Conservation (phyloP, 2,329 filamentous ascomycete species). For the Penicillium crustosum region DNA sequence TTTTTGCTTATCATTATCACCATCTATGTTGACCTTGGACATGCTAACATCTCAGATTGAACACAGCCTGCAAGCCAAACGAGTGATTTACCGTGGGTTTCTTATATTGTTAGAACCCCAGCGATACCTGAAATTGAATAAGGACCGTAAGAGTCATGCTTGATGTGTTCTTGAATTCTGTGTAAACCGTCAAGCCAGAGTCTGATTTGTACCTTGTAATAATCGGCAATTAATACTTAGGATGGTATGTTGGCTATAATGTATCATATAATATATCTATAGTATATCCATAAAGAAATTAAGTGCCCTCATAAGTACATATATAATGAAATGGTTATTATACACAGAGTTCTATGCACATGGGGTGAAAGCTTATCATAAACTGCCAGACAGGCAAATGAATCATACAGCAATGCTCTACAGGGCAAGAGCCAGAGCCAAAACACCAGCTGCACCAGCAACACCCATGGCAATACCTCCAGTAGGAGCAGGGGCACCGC, state of each 20-base stretch:
- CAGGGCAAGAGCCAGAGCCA: conserved; percentile 30
- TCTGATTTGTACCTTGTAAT: neutral
- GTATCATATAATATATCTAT: neutral
- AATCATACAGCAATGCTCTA: conserved; percentile 6
- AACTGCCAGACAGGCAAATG: neutral
- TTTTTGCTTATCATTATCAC: no score
- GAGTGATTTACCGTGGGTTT: no score
- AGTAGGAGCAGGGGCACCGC: conserved; percentile 25
- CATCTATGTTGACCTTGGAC: neutral
- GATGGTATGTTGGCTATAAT: neutral
- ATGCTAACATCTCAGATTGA: neutral
- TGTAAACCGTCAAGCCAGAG: neutral
- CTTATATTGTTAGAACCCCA: neutral
- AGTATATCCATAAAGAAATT: neutral
- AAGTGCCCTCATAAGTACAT: neutral
- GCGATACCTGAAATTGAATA: no score
- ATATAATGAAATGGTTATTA: neutral
- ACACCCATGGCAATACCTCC: conserved; percentile 25
- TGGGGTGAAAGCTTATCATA: neutral
- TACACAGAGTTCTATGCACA: neutral
- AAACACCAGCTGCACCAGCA: conserved; percentile 25
- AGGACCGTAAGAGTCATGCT: neutral
- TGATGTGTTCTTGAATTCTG: neutral
- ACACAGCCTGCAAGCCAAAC: neutral
- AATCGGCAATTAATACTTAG: no score